Conservation (phyloP, 129 eudicot species). For the Artemisia argyi region DNA sequence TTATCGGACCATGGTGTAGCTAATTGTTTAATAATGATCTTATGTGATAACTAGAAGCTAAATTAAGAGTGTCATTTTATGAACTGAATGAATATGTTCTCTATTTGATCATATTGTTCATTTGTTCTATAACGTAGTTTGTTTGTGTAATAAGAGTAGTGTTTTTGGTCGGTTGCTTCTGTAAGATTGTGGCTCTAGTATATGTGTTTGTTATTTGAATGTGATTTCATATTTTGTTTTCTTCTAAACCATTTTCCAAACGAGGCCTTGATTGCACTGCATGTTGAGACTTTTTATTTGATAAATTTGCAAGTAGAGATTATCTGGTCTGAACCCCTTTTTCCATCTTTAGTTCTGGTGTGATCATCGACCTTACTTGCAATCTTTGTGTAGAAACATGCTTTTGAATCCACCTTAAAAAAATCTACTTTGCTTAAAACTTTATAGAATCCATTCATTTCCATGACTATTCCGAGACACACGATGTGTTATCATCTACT, state of each 20-base stretch:
- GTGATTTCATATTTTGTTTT: no score
- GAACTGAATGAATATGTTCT: not conserved
- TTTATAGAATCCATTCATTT: not conserved
- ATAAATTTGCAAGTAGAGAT: not conserved
- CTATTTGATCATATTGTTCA: not conserved
- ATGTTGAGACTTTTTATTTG: not conserved
- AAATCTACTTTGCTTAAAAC: not conserved
- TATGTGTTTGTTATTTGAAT: not conserved
- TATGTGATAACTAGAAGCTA: not conserved
- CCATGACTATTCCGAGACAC: not conserved
- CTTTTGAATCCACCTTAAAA: not conserved
- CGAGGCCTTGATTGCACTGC: not conserved
- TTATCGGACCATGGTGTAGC: no score
- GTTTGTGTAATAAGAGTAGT: no score
- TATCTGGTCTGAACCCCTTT: not conserved
- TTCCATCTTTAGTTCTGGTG: not conserved
- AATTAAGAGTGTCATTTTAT: not conserved
- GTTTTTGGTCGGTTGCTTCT: no score
- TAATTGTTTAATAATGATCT: no score
- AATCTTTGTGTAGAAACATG: not conserved
- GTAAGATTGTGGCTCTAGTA: not conserved
- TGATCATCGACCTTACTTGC: not conserved
- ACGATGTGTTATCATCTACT: not conserved
- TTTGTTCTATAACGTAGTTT: not conserved
- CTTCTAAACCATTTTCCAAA: not conserved